Percentiles rank a stretch among this genome's conserved stretches.
Evolutionary conservation across 192 early-diverging fungal species (phyloP).

Genomic region (Phycomyces blakesleeanus): DNA sequence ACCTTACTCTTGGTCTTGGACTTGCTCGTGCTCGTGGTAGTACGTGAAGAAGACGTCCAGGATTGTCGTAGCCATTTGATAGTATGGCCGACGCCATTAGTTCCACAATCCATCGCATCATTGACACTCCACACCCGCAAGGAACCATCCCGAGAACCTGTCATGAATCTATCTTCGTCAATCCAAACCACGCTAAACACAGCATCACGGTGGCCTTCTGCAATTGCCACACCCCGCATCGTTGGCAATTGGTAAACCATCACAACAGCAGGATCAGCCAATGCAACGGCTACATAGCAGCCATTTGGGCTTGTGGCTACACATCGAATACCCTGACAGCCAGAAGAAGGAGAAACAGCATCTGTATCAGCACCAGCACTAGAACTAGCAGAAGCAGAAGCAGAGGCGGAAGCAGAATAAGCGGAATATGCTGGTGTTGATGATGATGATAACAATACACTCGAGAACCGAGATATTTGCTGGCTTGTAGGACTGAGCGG

Average conservation of each 20-base stretch:
- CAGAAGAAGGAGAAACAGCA: too few species aligned
- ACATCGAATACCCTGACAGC: too few species aligned
- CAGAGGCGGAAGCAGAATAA: too few species aligned
- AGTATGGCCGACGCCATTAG: not conserved
- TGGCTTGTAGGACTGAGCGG: not conserved
- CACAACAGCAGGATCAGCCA: too few species aligned
- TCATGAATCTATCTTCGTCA: not conserved
- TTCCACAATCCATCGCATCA: not conserved
- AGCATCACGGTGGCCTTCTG: not conserved
- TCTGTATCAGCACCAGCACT: too few species aligned
- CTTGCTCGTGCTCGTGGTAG: too few species aligned
- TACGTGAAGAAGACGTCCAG: not conserved
- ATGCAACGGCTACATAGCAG: too few species aligned
- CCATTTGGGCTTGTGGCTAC: too few species aligned
- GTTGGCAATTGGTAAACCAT: not conserved
- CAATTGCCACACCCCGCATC: not conserved
- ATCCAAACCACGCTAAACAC: not conserved
- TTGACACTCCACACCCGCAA: not conserved
- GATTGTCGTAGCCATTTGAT: not conserved
- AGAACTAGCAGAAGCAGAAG: too few species aligned
- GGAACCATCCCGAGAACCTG: not conserved
- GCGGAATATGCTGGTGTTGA: too few species aligned
- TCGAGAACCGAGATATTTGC: not conserved
- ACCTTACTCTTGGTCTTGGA: too few species aligned
- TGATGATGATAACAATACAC: too few species aligned